Evolutionary conservation across 306 rosid species (phyloP).

Genomic region (Potentilla sterilis): DNA sequence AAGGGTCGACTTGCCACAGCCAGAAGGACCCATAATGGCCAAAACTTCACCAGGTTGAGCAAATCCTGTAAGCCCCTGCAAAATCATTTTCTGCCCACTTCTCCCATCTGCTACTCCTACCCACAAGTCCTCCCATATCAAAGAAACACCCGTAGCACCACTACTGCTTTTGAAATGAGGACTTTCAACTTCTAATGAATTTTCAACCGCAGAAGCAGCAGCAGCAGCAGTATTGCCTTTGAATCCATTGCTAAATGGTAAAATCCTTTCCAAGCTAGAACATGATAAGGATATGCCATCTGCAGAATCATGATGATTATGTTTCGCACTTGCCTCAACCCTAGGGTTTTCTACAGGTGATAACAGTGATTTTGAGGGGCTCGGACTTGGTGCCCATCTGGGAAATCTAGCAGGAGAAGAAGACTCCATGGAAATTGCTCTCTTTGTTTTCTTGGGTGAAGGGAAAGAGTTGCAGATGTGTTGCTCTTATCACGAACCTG

Average conservation of each 20-base stretch:
- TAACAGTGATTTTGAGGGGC: slow-evolving; percentile 14
- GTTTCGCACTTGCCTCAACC: too few relatives aligned
- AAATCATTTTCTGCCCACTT: slow-evolving; percentile 17
- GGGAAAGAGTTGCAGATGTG: background rate
- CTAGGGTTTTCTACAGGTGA: too few relatives aligned
- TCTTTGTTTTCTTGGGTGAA: background rate
- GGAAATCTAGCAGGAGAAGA: slow-evolving; percentile 3
- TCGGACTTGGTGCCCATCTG: slow-evolving; percentile 37
- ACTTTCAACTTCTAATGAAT: background rate
- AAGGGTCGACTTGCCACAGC: slow-evolving; percentile 67
- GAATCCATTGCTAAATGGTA: slow-evolving; percentile 27
- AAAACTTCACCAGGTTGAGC: slow-evolving; percentile 58
- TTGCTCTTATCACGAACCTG: too few relatives aligned
- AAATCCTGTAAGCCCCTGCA: slow-evolving; percentile 41
- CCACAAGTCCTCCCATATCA: slow-evolving; percentile 37
- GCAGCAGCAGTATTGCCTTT: background rate
- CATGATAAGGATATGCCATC: background rate
- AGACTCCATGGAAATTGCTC: background rate
- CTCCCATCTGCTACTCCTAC: slow-evolving; percentile 31
- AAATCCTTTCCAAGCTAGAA: slow-evolving; percentile 4
- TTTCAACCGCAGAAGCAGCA: background rate
- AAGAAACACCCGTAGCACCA: background rate
- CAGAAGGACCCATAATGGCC: slow-evolving; percentile 85
- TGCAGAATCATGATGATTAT: slow-evolving; percentile 7
- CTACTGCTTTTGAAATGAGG: background rate